phyloP scores from a whole-genome alignment of 2,329 filamentous ascomycete genomes.

The Cladorrhinum sp. region DNA sequence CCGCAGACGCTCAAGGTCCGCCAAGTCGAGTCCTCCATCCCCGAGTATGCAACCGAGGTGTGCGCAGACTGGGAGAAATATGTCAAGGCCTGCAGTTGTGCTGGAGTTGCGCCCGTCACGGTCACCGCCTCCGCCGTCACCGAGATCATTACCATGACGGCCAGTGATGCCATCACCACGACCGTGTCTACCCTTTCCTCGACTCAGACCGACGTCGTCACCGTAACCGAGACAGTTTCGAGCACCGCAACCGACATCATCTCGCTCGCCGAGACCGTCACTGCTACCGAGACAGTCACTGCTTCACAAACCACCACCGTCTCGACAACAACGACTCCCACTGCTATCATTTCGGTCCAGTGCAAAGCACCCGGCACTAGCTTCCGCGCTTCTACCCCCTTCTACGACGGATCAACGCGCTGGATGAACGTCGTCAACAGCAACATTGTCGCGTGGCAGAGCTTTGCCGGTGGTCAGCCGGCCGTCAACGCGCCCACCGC shows the following conservation, averaged over 20 bases:
- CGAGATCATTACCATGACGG: conserved; percentile 3
- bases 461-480: background rate
- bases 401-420: background rate
- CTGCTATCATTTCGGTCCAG: background rate
- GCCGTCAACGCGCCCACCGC: background rate
- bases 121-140: conserved; percentile 2
- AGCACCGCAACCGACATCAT: background rate
- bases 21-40: background rate
- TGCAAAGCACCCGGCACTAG: background rate
- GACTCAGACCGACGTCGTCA: conserved; percentile 9
- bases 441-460: conserved; percentile 10
- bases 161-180: background rate
- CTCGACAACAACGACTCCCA: background rate
- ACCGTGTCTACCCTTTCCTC: conserved; percentile 5
- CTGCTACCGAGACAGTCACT: background rate
- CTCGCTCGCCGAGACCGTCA: background rate
- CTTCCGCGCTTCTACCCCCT: background rate
- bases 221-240: background rate
- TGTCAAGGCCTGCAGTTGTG: conserved; percentile 9
- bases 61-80: conserved; percentile 13
- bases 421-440: background rate
- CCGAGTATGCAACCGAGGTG: background rate
- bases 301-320: background rate
- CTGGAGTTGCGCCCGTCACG: background rate
- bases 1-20: background rate